A percentile compares a stretch with the other conserved stretches of the same genome.
Evolutionary conservation across 441 rosid genomes (phyloP).

Genomic region (Corymbia citriodora): DNA sequence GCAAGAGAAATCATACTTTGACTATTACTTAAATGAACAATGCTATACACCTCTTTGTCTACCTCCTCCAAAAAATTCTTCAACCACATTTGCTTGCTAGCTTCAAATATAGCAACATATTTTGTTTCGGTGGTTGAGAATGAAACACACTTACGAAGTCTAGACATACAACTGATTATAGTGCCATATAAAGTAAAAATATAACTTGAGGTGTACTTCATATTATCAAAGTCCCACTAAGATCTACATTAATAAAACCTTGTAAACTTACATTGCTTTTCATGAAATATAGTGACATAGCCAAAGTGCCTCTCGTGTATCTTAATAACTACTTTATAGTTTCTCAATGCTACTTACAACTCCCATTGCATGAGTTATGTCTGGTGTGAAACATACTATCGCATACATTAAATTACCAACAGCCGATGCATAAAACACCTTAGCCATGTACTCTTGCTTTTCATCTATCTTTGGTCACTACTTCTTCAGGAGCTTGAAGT

Average conservation of each 20-base stretch:
- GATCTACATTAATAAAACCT: neutral
- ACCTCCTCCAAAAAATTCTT: neutral
- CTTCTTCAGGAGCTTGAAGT: neutral
- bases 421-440: neutral
- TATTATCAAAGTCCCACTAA: neutral
- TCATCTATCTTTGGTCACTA: neutral
- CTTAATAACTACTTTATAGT: neutral
- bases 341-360: neutral
- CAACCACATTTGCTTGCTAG: neutral
- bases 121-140: neutral
- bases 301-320: accelerated
- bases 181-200: neutral
- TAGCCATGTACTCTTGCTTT: neutral
- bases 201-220: neutral
- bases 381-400: neutral
- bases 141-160: neutral
- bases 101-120: neutral
- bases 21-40: neutral
- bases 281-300: neutral
- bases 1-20: no score
- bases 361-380: neutral
- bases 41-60: conserved; percentile 42
- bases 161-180: neutral
- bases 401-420: neutral
- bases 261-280: neutral